A percentile compares a stretch with the other conserved stretches of the same genome.
Conservation (phyloP, 164 flowering plant genomes). For the Aristolochia fimbriata region DNA sequence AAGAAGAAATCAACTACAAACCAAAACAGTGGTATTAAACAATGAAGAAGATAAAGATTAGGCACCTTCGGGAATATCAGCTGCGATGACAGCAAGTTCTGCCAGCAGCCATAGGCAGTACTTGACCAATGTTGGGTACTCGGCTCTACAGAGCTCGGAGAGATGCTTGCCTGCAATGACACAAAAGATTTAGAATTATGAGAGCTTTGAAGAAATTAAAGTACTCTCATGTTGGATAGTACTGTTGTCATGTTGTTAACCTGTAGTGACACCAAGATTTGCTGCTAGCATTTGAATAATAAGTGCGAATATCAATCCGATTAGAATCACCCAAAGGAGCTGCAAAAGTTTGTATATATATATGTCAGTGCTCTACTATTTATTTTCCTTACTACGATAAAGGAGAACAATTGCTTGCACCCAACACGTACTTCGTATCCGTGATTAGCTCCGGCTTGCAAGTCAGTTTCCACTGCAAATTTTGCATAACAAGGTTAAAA, state of each 20-base stretch:
- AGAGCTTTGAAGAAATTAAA: too few species aligned
- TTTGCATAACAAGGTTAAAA: neutral
- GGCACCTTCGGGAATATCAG: constrained; percentile 94
- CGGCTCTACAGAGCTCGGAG: constrained; percentile 57
- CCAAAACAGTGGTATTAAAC: neutral
- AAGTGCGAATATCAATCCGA: constrained; percentile 71
- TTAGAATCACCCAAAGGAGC: constrained; percentile 83
- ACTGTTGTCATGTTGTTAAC: constrained; percentile 17
- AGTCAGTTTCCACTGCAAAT: constrained; percentile 71
- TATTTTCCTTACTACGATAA: too few species aligned
- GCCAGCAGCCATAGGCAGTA: constrained; percentile 80
- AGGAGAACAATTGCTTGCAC: neutral
- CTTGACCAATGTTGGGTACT: constrained; percentile 47
- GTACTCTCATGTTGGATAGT: neutral
- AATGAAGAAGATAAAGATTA: neutral
- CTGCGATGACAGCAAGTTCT: constrained; percentile 79
- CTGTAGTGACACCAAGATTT: constrained; percentile 80
- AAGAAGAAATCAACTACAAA: neutral
- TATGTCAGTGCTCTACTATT: too few species aligned
- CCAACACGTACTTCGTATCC: constrained; percentile 41
- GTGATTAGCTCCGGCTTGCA: constrained; percentile 77
- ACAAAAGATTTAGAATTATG: neutral
- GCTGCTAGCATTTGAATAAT: constrained; percentile 90
- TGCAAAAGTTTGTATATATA: too few species aligned
- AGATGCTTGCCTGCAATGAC: constrained; percentile 53